Evolutionary conservation across 192 early-diverging fungal genomes (phyloP).

Genomic region (Obelidium mucronatum): DNA sequence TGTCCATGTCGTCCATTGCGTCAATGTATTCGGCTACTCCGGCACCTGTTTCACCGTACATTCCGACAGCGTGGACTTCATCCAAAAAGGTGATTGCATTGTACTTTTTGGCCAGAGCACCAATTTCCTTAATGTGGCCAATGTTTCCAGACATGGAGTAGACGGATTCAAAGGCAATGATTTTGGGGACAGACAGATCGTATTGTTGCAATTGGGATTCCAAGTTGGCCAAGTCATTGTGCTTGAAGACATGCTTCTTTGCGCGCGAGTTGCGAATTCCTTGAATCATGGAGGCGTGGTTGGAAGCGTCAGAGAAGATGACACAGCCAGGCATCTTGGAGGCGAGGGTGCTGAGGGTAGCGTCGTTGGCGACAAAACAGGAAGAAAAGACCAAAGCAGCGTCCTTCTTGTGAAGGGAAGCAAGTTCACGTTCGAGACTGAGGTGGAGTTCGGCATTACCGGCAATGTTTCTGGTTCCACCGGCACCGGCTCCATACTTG

Average conservation of each 20-base stretch:
- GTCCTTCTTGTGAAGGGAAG: constrained; percentile 85
- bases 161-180: constrained; percentile 95
- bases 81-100: constrained; percentile 96
- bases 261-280: constrained; percentile 91
- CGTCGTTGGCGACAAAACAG: constrained; percentile 98
- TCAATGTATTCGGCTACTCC: constrained; percentile 96
- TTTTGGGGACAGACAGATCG: constrained; percentile 84
- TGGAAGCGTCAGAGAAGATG: constrained; percentile 90
- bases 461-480: constrained; percentile 99
- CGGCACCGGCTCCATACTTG: constrained; percentile 97
- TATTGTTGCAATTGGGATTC: constrained; percentile 82
- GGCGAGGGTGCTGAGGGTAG: constrained; percentile 86
- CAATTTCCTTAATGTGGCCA: constrained; percentile 90
- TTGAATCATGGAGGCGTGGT: constrained; percentile 99
- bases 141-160: constrained; percentile 97
- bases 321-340: constrained; percentile 88
- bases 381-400: constrained; percentile 94
- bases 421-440: constrained; percentile 88
- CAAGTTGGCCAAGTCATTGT: constrained; percentile 90
- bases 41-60: constrained; percentile 94
- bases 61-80: constrained; percentile 96
- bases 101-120: constrained; percentile 89
- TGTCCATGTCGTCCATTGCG: constrained; percentile 89
- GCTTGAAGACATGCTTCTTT: constrained; percentile 88
- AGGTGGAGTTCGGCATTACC: constrained; percentile 97